A percentile compares a stretch with the other conserved stretches of the same genome.
Evolutionary conservation across 768 basidiomycete species (phyloP).

Genomic region (Tricholoma bakamatsutake): DNA sequence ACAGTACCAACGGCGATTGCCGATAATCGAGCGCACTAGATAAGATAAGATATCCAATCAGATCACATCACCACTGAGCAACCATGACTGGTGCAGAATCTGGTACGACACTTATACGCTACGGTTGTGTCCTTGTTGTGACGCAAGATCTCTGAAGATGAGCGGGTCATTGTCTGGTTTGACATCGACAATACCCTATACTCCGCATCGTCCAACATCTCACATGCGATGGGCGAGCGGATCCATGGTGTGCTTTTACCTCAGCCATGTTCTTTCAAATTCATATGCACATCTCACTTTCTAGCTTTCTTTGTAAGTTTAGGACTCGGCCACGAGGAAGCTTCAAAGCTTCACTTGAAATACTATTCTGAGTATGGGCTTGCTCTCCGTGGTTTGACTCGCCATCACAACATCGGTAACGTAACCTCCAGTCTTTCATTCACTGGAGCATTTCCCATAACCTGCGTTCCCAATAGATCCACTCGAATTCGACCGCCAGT

Average conservation of each 20-base stretch:
- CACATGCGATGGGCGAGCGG: conserved; percentile 70
- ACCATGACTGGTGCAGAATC: conserved; percentile 1
- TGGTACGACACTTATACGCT: conserved; percentile 4
- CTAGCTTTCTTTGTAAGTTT: conserved; percentile 71
- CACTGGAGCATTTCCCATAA: background rate
- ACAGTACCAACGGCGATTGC: conserved; percentile 36
- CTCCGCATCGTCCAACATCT: conserved; percentile 67
- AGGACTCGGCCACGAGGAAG: conserved; percentile 63
- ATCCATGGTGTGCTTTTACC: conserved; percentile 53
- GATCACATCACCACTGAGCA: background rate
- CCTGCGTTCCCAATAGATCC: conserved; percentile 45
- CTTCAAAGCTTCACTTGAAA: conserved; percentile 57
- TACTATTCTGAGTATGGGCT: conserved; percentile 84
- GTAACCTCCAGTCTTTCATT: conserved; percentile 9
- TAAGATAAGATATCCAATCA: conserved; percentile 22
- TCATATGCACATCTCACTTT: background rate
- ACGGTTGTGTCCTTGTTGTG: background rate
- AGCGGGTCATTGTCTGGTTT: conserved; percentile 64
- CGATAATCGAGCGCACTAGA: conserved; percentile 14
- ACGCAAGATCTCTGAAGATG: conserved; percentile 31
- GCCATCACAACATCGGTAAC: conserved; percentile 71
- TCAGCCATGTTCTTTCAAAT: background rate
- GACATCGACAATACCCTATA: conserved; percentile 91
- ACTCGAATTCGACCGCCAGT: conserved; percentile 77
- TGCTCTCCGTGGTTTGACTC: conserved; percentile 70